A percentile compares a stretch with the other conserved stretches of the same genome.
Evolutionary conservation across 2,329 filamentous ascomycete species (phyloP).

Genomic region (Nemania sp.): DNA sequence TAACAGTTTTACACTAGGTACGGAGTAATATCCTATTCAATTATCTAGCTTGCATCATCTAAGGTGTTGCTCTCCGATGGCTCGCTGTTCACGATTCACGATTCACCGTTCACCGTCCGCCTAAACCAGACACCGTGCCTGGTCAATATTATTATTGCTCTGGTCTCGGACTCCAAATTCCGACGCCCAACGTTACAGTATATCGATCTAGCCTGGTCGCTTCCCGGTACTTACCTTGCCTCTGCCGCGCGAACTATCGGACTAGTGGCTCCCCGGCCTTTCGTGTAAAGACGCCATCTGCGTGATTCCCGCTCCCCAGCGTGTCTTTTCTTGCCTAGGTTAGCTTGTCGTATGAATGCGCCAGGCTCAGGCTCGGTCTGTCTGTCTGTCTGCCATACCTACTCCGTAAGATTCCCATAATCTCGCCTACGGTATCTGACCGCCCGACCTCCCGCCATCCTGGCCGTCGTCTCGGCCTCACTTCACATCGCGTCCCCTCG

Average conservation of each 20-base stretch:
- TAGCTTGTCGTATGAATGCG: neutral
- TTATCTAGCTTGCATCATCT: slow-evolving; percentile 14
- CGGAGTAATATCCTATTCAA: too few species aligned
- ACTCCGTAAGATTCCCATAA: too few species aligned
- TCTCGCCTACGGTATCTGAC: too few species aligned
- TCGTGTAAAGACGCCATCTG: neutral
- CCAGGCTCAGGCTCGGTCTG: too few species aligned
- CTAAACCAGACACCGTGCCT: neutral
- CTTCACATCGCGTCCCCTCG: slow-evolving; percentile 2
- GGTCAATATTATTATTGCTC: slow-evolving; percentile 10
- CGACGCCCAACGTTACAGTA: slow-evolving; percentile 17
- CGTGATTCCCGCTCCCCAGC: too few species aligned
- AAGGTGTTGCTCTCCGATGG: too few species aligned
- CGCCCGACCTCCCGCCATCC: neutral
- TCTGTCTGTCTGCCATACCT: too few species aligned
- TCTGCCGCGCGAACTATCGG: slow-evolving; percentile 13
- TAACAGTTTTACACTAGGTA: too few species aligned
- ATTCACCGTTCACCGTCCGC: neutral
- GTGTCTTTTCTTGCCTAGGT: too few species aligned
- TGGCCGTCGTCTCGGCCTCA: neutral
- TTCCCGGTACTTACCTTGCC: slow-evolving; percentile 7
- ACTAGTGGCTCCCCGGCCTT: neutral
- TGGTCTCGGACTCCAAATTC: slow-evolving; percentile 13
- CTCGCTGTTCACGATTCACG: neutral
- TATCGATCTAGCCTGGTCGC: slow-evolving; percentile 17